phyloP scores from a whole-genome alignment of 164 flowering plant genomes.

The Warburgia ugandensis region DNA sequence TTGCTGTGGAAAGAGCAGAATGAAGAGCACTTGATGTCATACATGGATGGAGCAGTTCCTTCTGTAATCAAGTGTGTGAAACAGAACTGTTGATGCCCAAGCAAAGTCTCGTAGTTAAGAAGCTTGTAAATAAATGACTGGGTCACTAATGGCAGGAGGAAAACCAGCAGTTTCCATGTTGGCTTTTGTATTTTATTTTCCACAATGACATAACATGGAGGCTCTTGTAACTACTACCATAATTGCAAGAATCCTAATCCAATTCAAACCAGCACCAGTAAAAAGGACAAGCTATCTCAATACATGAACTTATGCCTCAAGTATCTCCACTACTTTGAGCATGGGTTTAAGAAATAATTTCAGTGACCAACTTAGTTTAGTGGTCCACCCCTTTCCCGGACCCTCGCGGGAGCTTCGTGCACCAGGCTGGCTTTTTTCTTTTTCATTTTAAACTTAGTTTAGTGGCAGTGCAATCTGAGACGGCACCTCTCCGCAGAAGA shows the following conservation, averaged over 20 bases:
- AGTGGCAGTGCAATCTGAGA: neutral
- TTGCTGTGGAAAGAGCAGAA: neutral
- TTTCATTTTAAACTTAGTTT: neutral
- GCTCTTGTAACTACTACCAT: neutral
- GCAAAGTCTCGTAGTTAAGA: neutral
- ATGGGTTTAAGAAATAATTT: neutral
- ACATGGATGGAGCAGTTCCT: neutral
- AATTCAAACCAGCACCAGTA: neutral
- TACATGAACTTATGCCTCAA: neutral
- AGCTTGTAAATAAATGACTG: neutral
- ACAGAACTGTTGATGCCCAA: neutral
- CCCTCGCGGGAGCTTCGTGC: too few relatives aligned
- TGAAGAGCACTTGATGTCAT: neutral
- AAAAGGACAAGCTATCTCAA: slow-evolving; percentile 4
- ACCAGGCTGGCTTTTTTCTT: too few relatives aligned
- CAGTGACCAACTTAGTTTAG: neutral
- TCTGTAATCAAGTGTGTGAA: slow-evolving; percentile 1
- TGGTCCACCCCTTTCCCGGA: too few relatives aligned
- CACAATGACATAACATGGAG: neutral
- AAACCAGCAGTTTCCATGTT: neutral
- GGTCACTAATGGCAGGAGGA: neutral
- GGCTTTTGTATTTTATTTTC: neutral
- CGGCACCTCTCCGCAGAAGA: too few relatives aligned
- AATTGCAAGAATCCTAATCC: too few relatives aligned
- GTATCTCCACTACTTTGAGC: neutral